Base-by-base conservation (phyloP, 257 asterid genomes). In the Buddleja alternifolia region DNA sequence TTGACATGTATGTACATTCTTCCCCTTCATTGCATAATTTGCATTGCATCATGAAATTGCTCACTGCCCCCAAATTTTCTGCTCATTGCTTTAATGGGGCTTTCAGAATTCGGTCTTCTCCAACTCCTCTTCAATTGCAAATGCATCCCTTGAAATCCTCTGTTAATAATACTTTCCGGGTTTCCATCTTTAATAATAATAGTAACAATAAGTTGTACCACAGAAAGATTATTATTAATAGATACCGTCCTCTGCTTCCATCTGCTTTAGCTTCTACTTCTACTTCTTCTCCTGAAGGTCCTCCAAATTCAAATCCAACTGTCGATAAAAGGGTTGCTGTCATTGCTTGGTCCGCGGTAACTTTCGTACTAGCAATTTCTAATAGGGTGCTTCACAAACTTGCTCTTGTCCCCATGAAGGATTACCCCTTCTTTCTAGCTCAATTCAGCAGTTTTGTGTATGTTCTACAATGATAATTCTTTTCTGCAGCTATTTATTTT, bases 361-460 rank as follows among this genome's bases (percentile, higher is more conserved):
- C 92, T 15, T 45, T 89, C 50, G 63, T 69, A 4, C 45, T 89
- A 8, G 90, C 86, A 1, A 77, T 82, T 23, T 82, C 77, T 10
- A 86, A 80, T 67, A 88, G 96, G 2, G 96, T 89, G 54, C 88
- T 89, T 71, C 83, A 83, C 77, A 89, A 86, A 73, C 90, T 89
- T 61, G 92, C 96, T 20, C 94, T 89, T 64, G 90, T 86, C 70
- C 96, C 96, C 41, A 78, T 89, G 96, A 85, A 85, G 77, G 83
- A 89, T 12, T 80, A 84, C 60, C 96, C 96, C 0, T 85, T 89
- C 76, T 86, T 89, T 55, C 82, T 89, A 3, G 94, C 96, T 66
- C 92, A 85, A 50, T 66, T 89, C 85, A 86, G 77, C 63, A 84
- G 87, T 53, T 81, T 89, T 52, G 88, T 74, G 96, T 86, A 82